These are phyloP conservation scores for Blastobotrys attinorum DNA, from an alignment of 805 yeast genomes.

Conservation along the genomic window DNA sequence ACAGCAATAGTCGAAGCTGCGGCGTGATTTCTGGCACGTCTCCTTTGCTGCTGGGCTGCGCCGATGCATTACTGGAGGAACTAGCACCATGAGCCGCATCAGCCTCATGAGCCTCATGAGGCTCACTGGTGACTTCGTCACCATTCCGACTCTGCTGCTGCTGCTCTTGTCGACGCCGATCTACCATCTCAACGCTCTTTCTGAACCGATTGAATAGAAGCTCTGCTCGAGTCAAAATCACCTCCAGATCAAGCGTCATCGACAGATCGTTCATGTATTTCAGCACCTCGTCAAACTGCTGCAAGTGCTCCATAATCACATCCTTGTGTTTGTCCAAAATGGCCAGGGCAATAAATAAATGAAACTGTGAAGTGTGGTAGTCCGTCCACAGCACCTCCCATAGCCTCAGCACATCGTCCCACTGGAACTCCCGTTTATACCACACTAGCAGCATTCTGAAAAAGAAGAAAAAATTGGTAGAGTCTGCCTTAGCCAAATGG, in stretches of 20 bases:
- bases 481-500: conserved; percentile 81
- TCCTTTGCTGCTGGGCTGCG: too few relatives aligned
- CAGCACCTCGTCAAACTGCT: conserved; percentile 82
- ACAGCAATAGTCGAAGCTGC: conserved; percentile 52
- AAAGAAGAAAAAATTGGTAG: conserved; percentile 84
- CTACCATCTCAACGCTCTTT: conserved; percentile 73
- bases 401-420: conserved; percentile 66
- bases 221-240: conserved; percentile 76
- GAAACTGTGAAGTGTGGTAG: conserved; percentile 77
- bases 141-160: neutral
- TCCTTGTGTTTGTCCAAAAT: conserved; percentile 82
- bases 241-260: conserved; percentile 65
- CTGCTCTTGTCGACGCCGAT: conserved; percentile 27
- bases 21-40: conserved; percentile 32
- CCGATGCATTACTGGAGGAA: neutral
- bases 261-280: conserved; percentile 88
- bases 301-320: conserved; percentile 64
- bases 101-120: too few relatives aligned
- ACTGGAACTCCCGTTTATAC: conserved; percentile 85
- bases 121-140: too few relatives aligned
- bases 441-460: conserved; percentile 93
- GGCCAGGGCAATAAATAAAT: conserved; percentile 78
- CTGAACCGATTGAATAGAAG: conserved; percentile 70
- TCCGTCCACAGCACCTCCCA: conserved; percentile 96
- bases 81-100: conserved; percentile 1